A percentile compares a stretch with the other conserved stretches of the same genome.
Evolutionary conservation across 106 monocot species (phyloP).

Genomic region (Dioscorea dumetorum): DNA sequence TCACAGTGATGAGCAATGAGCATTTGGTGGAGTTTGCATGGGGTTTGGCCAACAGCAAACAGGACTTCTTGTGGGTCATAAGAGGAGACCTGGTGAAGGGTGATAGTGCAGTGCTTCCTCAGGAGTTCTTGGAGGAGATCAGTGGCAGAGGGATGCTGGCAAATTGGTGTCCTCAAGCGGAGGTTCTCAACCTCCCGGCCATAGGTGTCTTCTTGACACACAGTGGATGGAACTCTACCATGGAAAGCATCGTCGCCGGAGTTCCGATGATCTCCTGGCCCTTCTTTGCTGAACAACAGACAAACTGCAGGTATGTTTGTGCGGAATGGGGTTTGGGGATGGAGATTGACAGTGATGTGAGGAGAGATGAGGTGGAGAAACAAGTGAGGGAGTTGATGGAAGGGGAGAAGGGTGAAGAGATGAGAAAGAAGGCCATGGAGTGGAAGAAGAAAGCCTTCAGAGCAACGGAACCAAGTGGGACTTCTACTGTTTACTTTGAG

Average conservation of each 20-base stretch:
- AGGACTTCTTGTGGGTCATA: conserved; percentile 15
- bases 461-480: not conserved
- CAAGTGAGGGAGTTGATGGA: conserved; percentile 4
- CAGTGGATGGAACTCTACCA: conserved; percentile 19
- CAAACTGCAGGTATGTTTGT: conserved; percentile 5
- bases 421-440: conserved; percentile 1
- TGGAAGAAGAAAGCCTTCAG: not conserved
- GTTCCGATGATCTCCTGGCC: conserved; percentile 28
- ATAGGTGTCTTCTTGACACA: conserved; percentile 27
- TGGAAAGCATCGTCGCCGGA: conserved; percentile 14
- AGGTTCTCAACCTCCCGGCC: conserved; percentile 12
- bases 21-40: conserved; percentile 26
- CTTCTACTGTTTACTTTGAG: not conserved
- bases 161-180: conserved; percentile 22
- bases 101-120: conserved; percentile 1
- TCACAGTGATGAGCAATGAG: conserved; percentile 11
- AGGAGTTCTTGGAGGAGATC: conserved; percentile 7
- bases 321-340: conserved; percentile 4
- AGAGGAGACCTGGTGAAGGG: conserved; percentile 18
- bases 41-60: conserved; percentile 15
- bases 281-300: conserved; percentile 13
- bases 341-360: conserved; percentile 10
- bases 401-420: not conserved
- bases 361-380: conserved; percentile 2
- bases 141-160: conserved; percentile 1